A percentile compares a stretch with the other conserved stretches of the same genome.
Conservation (phyloP, 2,329 filamentous ascomycete species). For the Verticillium longisporum region DNA sequence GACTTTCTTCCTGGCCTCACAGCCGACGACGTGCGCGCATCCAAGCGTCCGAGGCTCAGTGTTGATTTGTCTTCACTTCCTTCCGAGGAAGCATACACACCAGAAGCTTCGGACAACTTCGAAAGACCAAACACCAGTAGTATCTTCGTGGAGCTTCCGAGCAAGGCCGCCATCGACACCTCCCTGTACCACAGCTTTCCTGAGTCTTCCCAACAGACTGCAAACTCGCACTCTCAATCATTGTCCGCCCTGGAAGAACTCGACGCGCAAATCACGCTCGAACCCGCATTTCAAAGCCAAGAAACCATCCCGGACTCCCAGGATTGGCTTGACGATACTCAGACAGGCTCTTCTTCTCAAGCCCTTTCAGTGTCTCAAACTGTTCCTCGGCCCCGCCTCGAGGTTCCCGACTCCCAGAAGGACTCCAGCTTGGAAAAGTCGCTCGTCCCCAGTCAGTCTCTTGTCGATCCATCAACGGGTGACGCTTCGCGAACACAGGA, state of each 20-base stretch:
- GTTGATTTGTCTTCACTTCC: conserved; percentile 4
- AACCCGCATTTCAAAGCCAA: conserved; percentile 21
- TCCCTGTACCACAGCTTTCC: conserved; percentile 26
- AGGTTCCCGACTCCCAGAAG: neutral
- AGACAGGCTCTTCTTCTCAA: conserved; percentile 12
- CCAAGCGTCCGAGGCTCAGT: conserved; percentile 2
- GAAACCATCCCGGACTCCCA: conserved; percentile 38
- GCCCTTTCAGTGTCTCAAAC: neutral
- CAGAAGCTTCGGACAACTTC: conserved; percentile 8
- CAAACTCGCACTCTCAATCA: conserved; percentile 20
- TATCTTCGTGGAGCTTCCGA: conserved; percentile 2
- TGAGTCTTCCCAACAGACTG: conserved; percentile 18
- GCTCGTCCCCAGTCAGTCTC: neutral
- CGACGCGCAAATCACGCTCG: conserved; percentile 22
- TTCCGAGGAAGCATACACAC: conserved; percentile 6
- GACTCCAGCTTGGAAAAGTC: neutral
- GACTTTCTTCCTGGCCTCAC: neutral
- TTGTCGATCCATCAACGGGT: neutral
- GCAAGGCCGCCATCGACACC: conserved; percentile 20
- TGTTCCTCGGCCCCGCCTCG: neutral
- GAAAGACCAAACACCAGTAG: neutral
- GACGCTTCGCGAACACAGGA: neutral
- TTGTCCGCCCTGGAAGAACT: conserved; percentile 27
- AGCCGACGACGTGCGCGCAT: conserved; percentile 1
- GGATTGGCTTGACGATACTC: conserved; percentile 19